Percentiles rank a stretch among this genome's conserved stretches.
Conservation (phyloP, 176 grass and related monocot genomes). For the Avena sativa region DNA sequence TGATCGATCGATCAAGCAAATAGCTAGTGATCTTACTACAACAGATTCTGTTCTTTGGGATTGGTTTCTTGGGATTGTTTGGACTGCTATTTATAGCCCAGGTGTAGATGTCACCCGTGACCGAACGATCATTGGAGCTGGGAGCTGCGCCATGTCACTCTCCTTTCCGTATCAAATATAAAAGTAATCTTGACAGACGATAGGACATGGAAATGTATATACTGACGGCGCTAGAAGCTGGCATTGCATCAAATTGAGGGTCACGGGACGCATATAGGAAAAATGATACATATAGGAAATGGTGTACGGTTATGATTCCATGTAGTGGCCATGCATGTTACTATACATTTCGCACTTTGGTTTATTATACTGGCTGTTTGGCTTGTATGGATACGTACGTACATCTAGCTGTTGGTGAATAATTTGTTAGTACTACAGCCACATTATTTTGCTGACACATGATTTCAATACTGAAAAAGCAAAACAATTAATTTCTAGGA, state of each 20-base stretch:
- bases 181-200: not conserved
- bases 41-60: not conserved
- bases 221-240: not conserved
- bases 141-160: not conserved
- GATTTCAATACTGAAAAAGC: too few relatives aligned
- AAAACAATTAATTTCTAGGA: too few relatives aligned
- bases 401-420: too few relatives aligned
- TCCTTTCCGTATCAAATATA: not conserved
- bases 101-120: not conserved
- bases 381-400: too few relatives aligned
- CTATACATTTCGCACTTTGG: too few relatives aligned
- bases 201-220: not conserved
- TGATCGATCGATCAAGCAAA: too few relatives aligned
- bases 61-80: not conserved
- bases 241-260: not conserved
- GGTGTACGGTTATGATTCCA: too few relatives aligned
- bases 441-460: too few relatives aligned
- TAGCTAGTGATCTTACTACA: not conserved
- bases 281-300: too few relatives aligned
- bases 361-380: too few relatives aligned
- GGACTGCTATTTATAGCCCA: constrained; percentile 4
- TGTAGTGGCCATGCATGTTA: too few relatives aligned
- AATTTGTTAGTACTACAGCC: too few relatives aligned
- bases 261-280: not conserved
- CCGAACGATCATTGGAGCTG: not conserved